Evolutionary conservation across 129 eudicot genomes (phyloP).

Genomic region (Oenanthe sinensis): DNA sequence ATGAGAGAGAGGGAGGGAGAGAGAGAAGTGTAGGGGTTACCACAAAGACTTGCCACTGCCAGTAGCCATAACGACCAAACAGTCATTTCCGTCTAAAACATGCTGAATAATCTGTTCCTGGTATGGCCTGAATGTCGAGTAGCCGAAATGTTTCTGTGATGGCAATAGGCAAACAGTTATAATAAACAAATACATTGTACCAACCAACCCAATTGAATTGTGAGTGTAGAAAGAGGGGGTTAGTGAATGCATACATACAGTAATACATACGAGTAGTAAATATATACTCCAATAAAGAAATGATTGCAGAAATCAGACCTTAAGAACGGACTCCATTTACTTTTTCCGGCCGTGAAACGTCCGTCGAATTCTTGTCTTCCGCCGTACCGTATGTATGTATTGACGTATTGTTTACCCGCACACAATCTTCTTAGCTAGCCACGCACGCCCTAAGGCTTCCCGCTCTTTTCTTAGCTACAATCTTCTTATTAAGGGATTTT

Average conservation of each 20-base stretch:
- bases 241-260: not conserved
- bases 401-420: not conserved
- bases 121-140: conserved; percentile 60
- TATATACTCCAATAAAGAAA: not conserved
- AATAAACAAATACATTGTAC: too few relatives aligned
- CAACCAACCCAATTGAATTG: too few relatives aligned
- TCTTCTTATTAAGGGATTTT: too few relatives aligned
- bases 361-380: too few relatives aligned
- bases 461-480: too few relatives aligned
- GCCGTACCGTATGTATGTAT: not conserved
- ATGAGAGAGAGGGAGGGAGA: too few relatives aligned
- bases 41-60: conserved; percentile 95
- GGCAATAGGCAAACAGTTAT: too few relatives aligned
- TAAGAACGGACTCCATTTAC: conserved; percentile 38
- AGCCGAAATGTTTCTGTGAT: conserved; percentile 65
- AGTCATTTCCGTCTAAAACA: conserved; percentile 63
- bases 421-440: too few relatives aligned
- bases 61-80: conserved; percentile 92
- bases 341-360: too few relatives aligned
- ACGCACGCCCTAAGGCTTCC: too few relatives aligned
- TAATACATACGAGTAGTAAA: too few relatives aligned
- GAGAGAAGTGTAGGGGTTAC: conserved; percentile 18
- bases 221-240: too few relatives aligned
- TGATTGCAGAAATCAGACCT: conserved; percentile 21
- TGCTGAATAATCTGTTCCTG: conserved; percentile 68